A percentile compares a stretch with the other conserved stretches of the same genome.
Evolutionary conservation across 1,284 basidiomycete genomes (phyloP).

Genomic region (Exobasidium rhododendri): DNA sequence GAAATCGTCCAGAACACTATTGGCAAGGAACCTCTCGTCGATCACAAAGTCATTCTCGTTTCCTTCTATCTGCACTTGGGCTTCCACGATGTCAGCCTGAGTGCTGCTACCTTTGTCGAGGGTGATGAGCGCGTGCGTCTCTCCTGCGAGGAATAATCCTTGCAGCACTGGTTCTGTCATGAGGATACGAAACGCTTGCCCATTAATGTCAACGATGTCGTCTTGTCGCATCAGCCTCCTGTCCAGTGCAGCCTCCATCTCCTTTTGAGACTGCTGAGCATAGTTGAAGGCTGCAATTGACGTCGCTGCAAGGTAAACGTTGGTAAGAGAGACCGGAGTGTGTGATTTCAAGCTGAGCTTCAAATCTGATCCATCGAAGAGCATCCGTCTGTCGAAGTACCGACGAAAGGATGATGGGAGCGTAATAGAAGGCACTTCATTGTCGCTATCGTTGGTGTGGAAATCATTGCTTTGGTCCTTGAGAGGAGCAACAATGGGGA

Average conservation of each 20-base stretch:
- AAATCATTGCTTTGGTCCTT: background rate
- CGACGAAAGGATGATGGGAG: background rate
- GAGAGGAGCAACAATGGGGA: background rate
- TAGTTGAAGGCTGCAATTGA: conserved; percentile 24
- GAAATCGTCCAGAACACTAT: conserved; percentile 34
- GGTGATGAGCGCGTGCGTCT: conserved; percentile 32
- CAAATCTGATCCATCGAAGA: background rate
- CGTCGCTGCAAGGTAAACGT: conserved; percentile 33
- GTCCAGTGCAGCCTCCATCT: conserved; percentile 21
- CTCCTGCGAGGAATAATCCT: conserved; percentile 25
- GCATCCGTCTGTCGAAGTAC: background rate
- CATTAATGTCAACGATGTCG: conserved; percentile 19
- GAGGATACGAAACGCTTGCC: conserved; percentile 23
- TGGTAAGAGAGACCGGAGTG: conserved; percentile 24
- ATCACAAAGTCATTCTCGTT: conserved; percentile 25
- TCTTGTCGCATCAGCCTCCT: conserved; percentile 34
- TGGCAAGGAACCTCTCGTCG: conserved; percentile 44
- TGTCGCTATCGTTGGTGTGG: background rate
- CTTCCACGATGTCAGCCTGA: background rate
- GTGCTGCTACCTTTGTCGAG: conserved; percentile 12
- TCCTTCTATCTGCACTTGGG: conserved; percentile 10
- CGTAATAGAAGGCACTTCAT: background rate
- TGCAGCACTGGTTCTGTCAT: conserved; percentile 48
- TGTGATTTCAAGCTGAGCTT: background rate
- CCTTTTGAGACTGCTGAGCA: conserved; percentile 20